A percentile compares a stretch with the other conserved stretches of the same genome.
Conservation (phyloP, 2,329 filamentous ascomycete genomes). For the Fusarium globosum region DNA sequence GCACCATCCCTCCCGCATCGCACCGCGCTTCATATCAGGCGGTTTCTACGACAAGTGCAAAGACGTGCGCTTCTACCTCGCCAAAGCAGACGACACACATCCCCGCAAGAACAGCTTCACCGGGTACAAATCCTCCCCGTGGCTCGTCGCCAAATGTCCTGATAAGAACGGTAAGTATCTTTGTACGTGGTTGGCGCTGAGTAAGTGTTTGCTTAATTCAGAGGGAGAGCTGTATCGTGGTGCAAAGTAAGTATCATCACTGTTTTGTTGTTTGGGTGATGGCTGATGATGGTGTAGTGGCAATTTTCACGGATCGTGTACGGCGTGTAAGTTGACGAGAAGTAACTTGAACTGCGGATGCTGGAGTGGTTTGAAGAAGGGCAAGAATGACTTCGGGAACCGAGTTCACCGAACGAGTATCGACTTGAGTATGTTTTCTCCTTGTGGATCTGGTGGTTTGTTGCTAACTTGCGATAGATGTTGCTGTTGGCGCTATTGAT, state of each 20-base stretch:
- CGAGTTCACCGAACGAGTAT: neutral
- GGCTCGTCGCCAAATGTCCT: conserved; percentile 24
- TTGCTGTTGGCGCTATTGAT: conserved; percentile 20
- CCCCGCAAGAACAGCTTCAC: neutral
- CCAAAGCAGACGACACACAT: conserved; percentile 17
- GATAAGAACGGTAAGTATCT: conserved; percentile 17
- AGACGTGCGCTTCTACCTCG: conserved; percentile 30
- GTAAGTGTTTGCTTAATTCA: conserved; percentile 29
- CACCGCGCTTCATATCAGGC: neutral
- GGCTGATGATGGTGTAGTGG: conserved; percentile 17
- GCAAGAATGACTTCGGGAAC: neutral
- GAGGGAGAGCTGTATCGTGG: conserved; percentile 17
- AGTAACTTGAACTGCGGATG: conserved; percentile 20
- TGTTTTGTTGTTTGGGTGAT: neutral
- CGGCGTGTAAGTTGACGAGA: conserved; percentile 10
- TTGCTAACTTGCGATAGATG: conserved; percentile 5
- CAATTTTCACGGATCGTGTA: conserved; percentile 23
- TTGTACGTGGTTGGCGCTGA: conserved; percentile 32
- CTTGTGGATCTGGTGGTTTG: fast-evolving
- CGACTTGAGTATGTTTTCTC: conserved; percentile 16
- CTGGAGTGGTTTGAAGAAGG: neutral
- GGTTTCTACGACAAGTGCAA: conserved; percentile 28
- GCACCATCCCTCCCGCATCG: neutral
- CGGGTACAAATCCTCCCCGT: conserved; percentile 21
- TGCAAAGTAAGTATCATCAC: neutral